phyloP scores from a whole-genome alignment of 2,329 filamentous ascomycete species.

The Cytospora mali region DNA sequence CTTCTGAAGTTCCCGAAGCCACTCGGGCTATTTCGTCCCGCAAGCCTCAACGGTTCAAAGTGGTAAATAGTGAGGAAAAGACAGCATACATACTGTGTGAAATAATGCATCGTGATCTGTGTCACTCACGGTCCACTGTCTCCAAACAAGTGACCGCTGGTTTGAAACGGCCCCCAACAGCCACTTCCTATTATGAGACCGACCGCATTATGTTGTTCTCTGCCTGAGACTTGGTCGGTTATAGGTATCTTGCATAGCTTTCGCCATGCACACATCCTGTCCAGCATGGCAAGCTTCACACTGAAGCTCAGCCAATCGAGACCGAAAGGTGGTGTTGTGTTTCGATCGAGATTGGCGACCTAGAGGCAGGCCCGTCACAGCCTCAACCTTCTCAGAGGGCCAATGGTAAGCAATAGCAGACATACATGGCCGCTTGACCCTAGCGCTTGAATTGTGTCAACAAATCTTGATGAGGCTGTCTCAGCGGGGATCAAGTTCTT shows the following conservation, averaged over 20 bases:
- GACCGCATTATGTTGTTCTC: slow-evolving; percentile 9
- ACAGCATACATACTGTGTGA: not conserved
- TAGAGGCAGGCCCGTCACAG: slow-evolving; percentile 17
- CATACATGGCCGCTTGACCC: slow-evolving; percentile 22
- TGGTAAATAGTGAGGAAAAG: not conserved
- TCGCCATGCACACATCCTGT: not conserved
- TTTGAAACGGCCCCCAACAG: slow-evolving; percentile 7
- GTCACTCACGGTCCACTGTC: not conserved
- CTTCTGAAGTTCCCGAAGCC: too few species aligned
- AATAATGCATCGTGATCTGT: not conserved
- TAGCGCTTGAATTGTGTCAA: slow-evolving; percentile 13
- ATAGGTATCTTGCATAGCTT: not conserved
- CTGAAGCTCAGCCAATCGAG: slow-evolving; percentile 14
- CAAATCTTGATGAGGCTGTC: not conserved
- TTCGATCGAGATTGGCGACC: slow-evolving; percentile 10
- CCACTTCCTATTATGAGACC: not conserved
- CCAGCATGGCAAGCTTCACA: not conserved
- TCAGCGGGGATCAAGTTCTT: not conserved
- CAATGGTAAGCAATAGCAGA: slow-evolving; percentile 13
- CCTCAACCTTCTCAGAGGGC: slow-evolving; percentile 14
- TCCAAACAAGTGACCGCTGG: not conserved
- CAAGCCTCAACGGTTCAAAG: not conserved
- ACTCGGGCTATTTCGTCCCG: not conserved
- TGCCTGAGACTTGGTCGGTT: slow-evolving; percentile 17
- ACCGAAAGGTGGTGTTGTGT: slow-evolving; percentile 5